These are phyloP conservation scores for Gomphus bonarii DNA, from an alignment of 1,284 basidiomycete species.

Conservation along the genomic window DNA sequence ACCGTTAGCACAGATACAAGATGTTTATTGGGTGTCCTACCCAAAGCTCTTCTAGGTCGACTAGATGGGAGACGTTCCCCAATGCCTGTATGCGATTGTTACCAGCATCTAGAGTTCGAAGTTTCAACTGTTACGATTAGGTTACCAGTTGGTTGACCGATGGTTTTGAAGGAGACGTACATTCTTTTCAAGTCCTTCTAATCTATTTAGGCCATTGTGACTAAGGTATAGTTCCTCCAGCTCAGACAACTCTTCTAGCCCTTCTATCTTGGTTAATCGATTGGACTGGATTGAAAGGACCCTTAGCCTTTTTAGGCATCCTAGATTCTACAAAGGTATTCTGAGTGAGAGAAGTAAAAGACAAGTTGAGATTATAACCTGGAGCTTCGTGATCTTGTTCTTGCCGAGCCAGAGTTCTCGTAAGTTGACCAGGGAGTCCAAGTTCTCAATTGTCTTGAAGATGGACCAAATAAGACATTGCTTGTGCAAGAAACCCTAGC, in stretches of 20 bases:
- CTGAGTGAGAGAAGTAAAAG: slow-evolving; percentile 13
- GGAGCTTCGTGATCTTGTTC: slow-evolving; percentile 87
- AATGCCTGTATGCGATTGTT: slow-evolving; percentile 75
- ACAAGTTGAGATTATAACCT: slow-evolving; percentile 36
- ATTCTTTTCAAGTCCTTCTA: slow-evolving; percentile 85
- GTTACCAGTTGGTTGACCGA: background rate
- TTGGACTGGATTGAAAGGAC: slow-evolving; percentile 91
- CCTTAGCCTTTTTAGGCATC: slow-evolving; percentile 56
- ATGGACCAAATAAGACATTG: background rate
- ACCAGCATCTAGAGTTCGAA: slow-evolving; percentile 83
- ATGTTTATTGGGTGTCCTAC: slow-evolving; percentile 32
- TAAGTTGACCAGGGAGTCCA: slow-evolving; percentile 73
- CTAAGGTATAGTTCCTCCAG: slow-evolving; percentile 92
- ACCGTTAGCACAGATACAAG: background rate
- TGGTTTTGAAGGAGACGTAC: slow-evolving; percentile 30
- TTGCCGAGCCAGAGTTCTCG: slow-evolving; percentile 97
- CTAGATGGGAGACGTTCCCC: slow-evolving; percentile 75
- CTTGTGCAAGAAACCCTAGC: slow-evolving; percentile 16
- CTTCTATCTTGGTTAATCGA: slow-evolving; percentile 83
- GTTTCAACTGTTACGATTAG: slow-evolving; percentile 42
- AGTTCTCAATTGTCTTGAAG: slow-evolving; percentile 73
- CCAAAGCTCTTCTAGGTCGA: slow-evolving; percentile 85
- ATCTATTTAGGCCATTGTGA: slow-evolving; percentile 79
- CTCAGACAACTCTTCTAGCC: slow-evolving; percentile 57
- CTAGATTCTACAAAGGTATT: slow-evolving; percentile 43